phyloP scores from a whole-genome alignment of 2,329 filamentous ascomycete genomes.

The Xylariaceae sp. region DNA sequence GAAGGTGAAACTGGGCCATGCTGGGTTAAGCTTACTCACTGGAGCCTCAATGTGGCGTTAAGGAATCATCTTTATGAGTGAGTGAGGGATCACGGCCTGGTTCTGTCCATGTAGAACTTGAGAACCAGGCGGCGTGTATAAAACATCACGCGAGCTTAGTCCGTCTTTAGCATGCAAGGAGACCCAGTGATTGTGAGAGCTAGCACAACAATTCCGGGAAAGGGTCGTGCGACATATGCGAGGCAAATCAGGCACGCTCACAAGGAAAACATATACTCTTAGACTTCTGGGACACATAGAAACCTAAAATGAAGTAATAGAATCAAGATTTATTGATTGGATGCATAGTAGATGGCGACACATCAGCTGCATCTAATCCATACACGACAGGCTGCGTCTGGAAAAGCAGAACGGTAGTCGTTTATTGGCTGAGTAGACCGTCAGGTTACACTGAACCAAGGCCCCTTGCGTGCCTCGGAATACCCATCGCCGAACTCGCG shows the following conservation, averaged over 20 bases:
- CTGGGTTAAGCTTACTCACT: conserved; percentile 20
- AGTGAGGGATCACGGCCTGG: not conserved
- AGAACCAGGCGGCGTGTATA: conserved; percentile 19
- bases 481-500: conserved; percentile 36
- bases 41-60: conserved; percentile 19
- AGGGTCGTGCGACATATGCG: conserved; percentile 7
- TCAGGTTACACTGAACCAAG: conserved; percentile 17
- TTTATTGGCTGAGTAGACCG: conserved; percentile 18
- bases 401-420: conserved; percentile 2
- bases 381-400: conserved; percentile 13
- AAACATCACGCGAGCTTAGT: conserved; percentile 4
- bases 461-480: conserved; percentile 29
- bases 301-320: conserved; percentile 29
- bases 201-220: conserved; percentile 13
- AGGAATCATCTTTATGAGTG: conserved; percentile 16
- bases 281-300: conserved; percentile 29
- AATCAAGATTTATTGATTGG: conserved; percentile 36
- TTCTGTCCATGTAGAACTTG: conserved; percentile 1
- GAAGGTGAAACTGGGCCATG: conserved; percentile 3
- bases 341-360: conserved; percentile 34
- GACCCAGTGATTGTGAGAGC: conserved; percentile 9
- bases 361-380: conserved; percentile 26
- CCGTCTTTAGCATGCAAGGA: conserved; percentile 1
- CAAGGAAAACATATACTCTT: conserved; percentile 23
- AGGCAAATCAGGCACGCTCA: conserved; percentile 16